Base-by-base conservation (phyloP, 179 eudicot genomes). In the Sideroxylon spinosum region DNA sequence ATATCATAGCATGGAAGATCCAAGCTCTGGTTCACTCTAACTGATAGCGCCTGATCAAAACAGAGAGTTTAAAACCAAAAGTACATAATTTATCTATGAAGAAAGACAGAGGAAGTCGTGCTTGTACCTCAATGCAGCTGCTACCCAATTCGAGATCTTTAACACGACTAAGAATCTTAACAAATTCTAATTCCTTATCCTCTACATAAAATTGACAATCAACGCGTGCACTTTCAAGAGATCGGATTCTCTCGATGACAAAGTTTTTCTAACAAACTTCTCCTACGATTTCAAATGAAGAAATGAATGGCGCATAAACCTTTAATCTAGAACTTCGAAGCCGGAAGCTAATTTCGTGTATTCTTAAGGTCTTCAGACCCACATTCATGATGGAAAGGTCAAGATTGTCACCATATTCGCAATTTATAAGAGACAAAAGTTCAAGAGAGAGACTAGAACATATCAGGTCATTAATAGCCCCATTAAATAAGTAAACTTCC, bases 221-320 rank as follows among this genome's bases (percentile, higher is more conserved):
- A 56, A 73, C 9, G 25, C 64, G 25, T 73, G 76, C 76, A 73
- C 49, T 53, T 9, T 73, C 48, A 16, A 73, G 76, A 56, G 63
- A 29, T 26, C 9, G 20, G 48, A 73, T 73, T 53, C 13, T 9
- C 3, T 28, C 1, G 28, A 73, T 73, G 49, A 17, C 5, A 73
- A 8, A 56, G 46, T 73, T 25, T 29, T 10, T 7, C 76, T 14
- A 32, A 55, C 6, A 13, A 32, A 20, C 4, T 60, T 2, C 25
- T 71, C 44, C 44, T 55, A 73, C 63, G 1, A 73, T 64, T 28
- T 73, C 76, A 19, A 73, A n/a, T 0, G 49, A 55, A 73, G 8
- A 23, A 26, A 19, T 19, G 28, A 2, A n/a, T 2, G 46, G 16
- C 55, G 26, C 76, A 73, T 0, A 9, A 73, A 29, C 44, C 16